A percentile compares a stretch with the other conserved stretches of the same genome.
phyloP scores from a whole-genome alignment of 345 rosid genomes.

The Laguncularia racemosa region DNA sequence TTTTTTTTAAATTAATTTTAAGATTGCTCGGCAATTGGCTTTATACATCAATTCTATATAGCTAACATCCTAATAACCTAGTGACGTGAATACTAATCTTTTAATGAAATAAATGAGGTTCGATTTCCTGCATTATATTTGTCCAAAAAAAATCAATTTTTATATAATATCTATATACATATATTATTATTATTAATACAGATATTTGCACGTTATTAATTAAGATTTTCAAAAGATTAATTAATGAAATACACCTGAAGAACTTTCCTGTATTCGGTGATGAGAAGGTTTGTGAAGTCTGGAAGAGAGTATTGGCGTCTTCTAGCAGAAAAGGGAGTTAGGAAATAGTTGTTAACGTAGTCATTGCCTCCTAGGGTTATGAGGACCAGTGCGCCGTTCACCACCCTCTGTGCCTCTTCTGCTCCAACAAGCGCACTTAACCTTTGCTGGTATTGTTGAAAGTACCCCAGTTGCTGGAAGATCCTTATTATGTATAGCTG shows the following conservation, averaged over 20 bases:
- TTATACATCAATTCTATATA: no score
- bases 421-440: slow-evolving; percentile 27
- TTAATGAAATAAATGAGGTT: no score
- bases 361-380: slow-evolving; percentile 55
- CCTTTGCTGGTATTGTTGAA: slow-evolving; percentile 35
- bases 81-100: no score
- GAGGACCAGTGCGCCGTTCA: slow-evolving; percentile 41
- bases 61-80: no score
- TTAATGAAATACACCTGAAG: slow-evolving; percentile 24
- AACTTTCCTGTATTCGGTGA: slow-evolving; percentile 40
- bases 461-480: slow-evolving; percentile 24
- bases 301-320: slow-evolving; percentile 38
- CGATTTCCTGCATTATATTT: no score
- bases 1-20: no score
- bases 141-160: no score
- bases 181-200: no score
- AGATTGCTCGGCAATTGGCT: no score
- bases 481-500: slow-evolving; percentile 40
- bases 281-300: slow-evolving; percentile 25
- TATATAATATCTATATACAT: no score
- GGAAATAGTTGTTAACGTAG: slow-evolving; percentile 50
- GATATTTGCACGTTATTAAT: no score
- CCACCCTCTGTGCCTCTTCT: slow-evolving; percentile 23
- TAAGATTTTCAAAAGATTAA: no score
- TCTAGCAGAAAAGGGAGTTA: slow-evolving; percentile 34